These are phyloP conservation scores for Naganishia onofrii DNA, from an alignment of 768 basidiomycete species.

Conservation along the genomic window DNA sequence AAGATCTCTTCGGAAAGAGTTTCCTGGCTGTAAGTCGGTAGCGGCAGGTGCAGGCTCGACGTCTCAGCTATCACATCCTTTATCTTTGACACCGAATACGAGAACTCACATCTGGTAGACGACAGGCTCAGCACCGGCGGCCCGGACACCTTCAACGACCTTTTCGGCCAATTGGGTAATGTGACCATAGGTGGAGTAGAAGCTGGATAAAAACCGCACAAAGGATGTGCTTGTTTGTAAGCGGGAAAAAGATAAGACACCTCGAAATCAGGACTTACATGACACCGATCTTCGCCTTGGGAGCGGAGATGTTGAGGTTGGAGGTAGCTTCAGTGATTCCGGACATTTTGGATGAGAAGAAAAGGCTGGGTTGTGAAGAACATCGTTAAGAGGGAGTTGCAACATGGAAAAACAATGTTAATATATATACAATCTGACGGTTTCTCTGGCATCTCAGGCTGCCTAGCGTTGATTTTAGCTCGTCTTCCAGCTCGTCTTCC, in stretches of 20 bases:
- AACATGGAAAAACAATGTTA: neutral
- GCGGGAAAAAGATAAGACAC: neutral
- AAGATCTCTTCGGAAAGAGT: conserved; percentile 71
- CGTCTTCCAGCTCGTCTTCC: no score
- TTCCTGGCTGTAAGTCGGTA: conserved; percentile 57
- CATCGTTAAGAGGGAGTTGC: neutral
- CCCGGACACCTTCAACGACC: conserved; percentile 48
- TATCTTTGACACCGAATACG: no score
- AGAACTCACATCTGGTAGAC: conserved; percentile 54
- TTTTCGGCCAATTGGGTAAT: conserved; percentile 47
- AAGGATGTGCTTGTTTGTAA: no score
- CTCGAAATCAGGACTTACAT: conserved; percentile 15
- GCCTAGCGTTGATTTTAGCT: neutral
- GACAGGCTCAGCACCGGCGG: conserved; percentile 50
- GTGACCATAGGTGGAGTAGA: conserved; percentile 53
- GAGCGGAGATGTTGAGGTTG: conserved; percentile 25
- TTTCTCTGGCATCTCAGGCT: neutral
- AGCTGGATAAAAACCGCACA: conserved; percentile 22
- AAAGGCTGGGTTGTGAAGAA: neutral
- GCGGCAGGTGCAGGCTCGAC: no score
- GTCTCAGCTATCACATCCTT: no score
- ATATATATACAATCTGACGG: neutral
- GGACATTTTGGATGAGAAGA: conserved; percentile 10
- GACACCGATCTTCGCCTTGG: conserved; percentile 30
- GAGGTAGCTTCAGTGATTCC: conserved; percentile 23